Percentiles rank a stretch among this genome's conserved stretches.
Conservation (phyloP, 2,329 filamentous ascomycete genomes). For the Cladosporium sp. region DNA sequence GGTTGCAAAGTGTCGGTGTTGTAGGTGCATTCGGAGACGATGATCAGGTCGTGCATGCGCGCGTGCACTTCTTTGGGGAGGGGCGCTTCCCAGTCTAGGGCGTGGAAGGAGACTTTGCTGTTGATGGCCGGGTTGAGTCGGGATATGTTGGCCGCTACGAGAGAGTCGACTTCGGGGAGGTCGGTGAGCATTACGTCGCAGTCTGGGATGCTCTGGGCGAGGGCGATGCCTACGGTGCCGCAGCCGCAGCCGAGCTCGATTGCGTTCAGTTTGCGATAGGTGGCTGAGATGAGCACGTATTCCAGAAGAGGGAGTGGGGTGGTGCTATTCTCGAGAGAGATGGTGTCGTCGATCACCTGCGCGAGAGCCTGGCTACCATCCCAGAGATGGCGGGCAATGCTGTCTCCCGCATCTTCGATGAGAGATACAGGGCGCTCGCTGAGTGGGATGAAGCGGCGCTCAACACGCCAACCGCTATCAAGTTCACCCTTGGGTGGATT, state of each 20-base stretch:
- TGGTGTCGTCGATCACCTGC: constrained; percentile 46
- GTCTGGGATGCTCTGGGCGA: constrained; percentile 51
- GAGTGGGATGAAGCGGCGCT: constrained; percentile 49
- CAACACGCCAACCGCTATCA: constrained; percentile 49
- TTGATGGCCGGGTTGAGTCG: constrained; percentile 39
- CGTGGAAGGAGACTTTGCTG: constrained; percentile 44
- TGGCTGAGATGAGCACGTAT: constrained; percentile 34
- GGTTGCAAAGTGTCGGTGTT: constrained; percentile 63
- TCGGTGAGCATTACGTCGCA: constrained; percentile 61
- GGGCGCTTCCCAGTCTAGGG: constrained; percentile 61
- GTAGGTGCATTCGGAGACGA: constrained; percentile 71
- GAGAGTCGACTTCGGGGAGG: constrained; percentile 59
- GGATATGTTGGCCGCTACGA: constrained; percentile 54
- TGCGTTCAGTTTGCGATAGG: constrained; percentile 43
- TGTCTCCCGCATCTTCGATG: constrained; percentile 68
- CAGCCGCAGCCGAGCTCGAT: constrained; percentile 67
- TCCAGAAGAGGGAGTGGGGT: constrained; percentile 34
- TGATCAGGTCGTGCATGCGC: constrained; percentile 53
- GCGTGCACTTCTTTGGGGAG: constrained; percentile 37
- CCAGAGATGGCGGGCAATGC: constrained; percentile 70
- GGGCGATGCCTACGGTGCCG: constrained; percentile 63
- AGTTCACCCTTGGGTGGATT: constrained; percentile 34
- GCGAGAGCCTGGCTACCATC: constrained; percentile 58
- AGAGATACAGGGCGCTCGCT: constrained; percentile 44
- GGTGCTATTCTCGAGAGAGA: constrained; percentile 30